A percentile compares a stretch with the other conserved stretches of the same genome.
Evolutionary conservation across 108 stramenopile species (phyloP).

Genomic region (Mediolabrus comicus): DNA sequence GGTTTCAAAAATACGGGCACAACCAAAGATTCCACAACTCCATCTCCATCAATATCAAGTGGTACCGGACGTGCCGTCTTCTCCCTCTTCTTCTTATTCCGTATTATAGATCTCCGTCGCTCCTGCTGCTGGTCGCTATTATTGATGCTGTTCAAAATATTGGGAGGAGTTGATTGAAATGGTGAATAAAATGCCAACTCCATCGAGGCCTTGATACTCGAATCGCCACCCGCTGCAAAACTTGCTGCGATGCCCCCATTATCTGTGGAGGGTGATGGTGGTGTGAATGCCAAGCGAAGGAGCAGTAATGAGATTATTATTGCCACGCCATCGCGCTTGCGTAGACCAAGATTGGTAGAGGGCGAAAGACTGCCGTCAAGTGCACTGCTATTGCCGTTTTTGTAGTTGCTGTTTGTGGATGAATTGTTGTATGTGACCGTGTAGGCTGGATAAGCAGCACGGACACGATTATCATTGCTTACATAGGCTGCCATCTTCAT

Average conservation of each 20-base stretch:
- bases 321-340: constrained; percentile 32
- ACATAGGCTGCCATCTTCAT: not conserved
- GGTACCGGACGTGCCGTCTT: constrained; percentile 46
- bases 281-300: constrained; percentile 40
- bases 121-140: not conserved
- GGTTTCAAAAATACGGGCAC: constrained; percentile 32
- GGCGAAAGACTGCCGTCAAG: constrained; percentile 3
- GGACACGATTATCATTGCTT: not conserved
- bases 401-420: not conserved
- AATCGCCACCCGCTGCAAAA: constrained; percentile 3
- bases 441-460: not conserved
- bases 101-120: not conserved
- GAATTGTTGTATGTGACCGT: too few species aligned
- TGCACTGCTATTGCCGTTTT: not conserved
- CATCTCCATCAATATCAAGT: constrained; percentile 85
- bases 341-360: constrained; percentile 2
- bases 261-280: not conserved
- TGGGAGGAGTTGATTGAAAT: constrained; percentile 37
- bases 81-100: not conserved
- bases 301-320: constrained; percentile 29
- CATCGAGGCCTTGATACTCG: constrained; percentile 49
- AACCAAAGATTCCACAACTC: constrained; percentile 71
- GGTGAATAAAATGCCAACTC: constrained; percentile 65
- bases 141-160: not conserved
- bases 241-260: constrained; percentile 4